phyloP scores from a whole-genome alignment of 495 filamentous ascomycete genomes.

The Penicillium odoratum region DNA sequence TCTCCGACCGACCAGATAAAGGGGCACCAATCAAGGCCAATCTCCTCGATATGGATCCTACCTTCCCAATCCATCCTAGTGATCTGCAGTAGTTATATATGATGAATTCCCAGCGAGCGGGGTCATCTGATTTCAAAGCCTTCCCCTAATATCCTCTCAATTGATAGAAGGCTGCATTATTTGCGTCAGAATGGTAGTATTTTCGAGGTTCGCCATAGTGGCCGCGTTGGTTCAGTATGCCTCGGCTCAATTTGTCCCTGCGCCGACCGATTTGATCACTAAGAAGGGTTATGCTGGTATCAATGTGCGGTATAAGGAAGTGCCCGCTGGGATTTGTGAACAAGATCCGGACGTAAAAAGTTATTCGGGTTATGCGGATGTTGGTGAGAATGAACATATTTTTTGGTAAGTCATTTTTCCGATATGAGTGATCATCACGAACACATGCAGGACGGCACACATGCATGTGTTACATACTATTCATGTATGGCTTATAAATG shows the following conservation, averaged over 20 bases:
- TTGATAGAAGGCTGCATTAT: no score
- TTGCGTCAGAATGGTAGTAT: slow-evolving; percentile 11
- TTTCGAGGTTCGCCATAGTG: neutral
- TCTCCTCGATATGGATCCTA: slow-evolving; percentile 12
- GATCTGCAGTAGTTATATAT: slow-evolving; percentile 13
- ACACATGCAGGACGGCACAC: no score
- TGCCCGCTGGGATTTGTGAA: slow-evolving; percentile 64
- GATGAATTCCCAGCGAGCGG: slow-evolving; percentile 4
- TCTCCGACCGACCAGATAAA: slow-evolving; percentile 1
- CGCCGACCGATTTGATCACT: slow-evolving; percentile 53
- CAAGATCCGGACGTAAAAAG: slow-evolving; percentile 63
- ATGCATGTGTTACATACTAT: neutral
- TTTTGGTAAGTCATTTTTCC: slow-evolving; percentile 44
- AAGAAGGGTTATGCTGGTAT: slow-evolving; percentile 53
- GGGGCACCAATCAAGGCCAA: slow-evolving; percentile 5
- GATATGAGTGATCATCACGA: neutral
- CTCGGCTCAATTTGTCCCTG: slow-evolving; percentile 57
- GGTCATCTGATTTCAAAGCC: neutral
- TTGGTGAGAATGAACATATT: slow-evolving; percentile 59
- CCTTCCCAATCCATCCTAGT: slow-evolving; percentile 14
- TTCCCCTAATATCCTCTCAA: no score
- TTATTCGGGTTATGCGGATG: slow-evolving; percentile 67
- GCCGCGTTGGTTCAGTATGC: slow-evolving; percentile 8
- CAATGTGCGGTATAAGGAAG: slow-evolving; percentile 60
- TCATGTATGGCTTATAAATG: no score